Evolutionary conservation across 2,329 filamentous ascomycete genomes (phyloP), one percentile per base, ranked within the genome.

Genomic region (Ophiocordyceps camponoti-leonardi): DNA sequence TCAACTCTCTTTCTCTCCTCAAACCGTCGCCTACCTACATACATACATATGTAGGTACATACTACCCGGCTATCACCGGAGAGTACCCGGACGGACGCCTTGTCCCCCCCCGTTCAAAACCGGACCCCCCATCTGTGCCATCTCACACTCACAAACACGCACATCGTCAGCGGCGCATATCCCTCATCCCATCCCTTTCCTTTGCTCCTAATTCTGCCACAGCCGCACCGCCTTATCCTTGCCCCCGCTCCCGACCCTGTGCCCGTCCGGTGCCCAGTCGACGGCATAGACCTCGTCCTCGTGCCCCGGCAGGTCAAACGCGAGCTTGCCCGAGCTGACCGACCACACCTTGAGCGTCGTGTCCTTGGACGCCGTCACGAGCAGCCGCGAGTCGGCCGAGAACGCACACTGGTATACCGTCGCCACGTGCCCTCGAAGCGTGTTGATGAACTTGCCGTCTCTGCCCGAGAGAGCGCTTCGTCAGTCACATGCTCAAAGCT

Each of bases 341-440:
- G 93, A 87, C 88, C 90, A 98, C 6, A 93, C 84, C 60, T 94
- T 96, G 43, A 96, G 66, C 0, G 92, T 96, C 2, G 86, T 92
- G 59, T 96, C 92, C 61, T 94, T 94, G 49, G 82, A 88, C 2
- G 76, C 83, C 30, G 86, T 93, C 14, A 94, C 88, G 5, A 96
- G 67, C 28, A 94, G 66, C n/a, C 90, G 72, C 18, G 84, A 93
- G 61, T 98, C 92, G 2, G 92, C 84, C 12, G 85, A 93, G 67
- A 95, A 98, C 40, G 83, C 81, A 55, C 84, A 86, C 66, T 93
- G 86, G 59, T 95, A 96, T 16, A 96, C 88, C 2, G 88, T 82
- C 1, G 83, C 87, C 41, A 77, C 88, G 62, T 96, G 92, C 8
- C 87, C 92, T 45, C 88, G 76, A 28, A 96, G 72, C 0, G 86